Conservation (phyloP, 352 stramenopile genomes). For the Pythium coloratum region DNA sequence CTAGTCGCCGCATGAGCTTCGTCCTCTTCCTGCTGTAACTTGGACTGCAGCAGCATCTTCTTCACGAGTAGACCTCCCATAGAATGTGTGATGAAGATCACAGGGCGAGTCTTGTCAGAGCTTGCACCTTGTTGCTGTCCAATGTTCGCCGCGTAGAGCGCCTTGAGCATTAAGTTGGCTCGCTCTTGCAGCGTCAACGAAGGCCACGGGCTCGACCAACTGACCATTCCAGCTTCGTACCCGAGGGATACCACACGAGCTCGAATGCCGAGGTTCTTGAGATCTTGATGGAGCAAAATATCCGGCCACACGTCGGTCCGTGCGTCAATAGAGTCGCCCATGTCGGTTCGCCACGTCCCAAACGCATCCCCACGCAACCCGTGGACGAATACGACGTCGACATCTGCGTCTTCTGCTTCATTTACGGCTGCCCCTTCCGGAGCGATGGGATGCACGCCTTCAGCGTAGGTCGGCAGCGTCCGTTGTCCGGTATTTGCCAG, state of each 20-base stretch:
- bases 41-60: slow-evolving; percentile 61
- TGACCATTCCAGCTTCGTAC: slow-evolving; percentile 84
- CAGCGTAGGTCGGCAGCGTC: slow-evolving; percentile 57
- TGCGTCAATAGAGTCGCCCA: slow-evolving; percentile 53
- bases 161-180: slow-evolving; percentile 66
- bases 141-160: slow-evolving; percentile 68
- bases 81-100: slow-evolving; percentile 87
- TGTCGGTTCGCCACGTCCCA: slow-evolving; percentile 80
- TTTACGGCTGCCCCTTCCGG: slow-evolving; percentile 11
- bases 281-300: slow-evolving; percentile 56
- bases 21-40: not conserved
- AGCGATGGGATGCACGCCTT: slow-evolving; percentile 81
- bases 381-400: slow-evolving; percentile 87
- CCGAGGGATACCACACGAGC: slow-evolving; percentile 72
- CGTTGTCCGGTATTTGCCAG: slow-evolving; percentile 34
- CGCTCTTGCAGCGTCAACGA: slow-evolving; percentile 77
- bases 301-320: slow-evolving; percentile 78
- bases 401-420: slow-evolving; percentile 11
- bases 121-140: slow-evolving; percentile 25
- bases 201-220: slow-evolving; percentile 85
- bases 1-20: not conserved
- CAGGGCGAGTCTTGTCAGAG: slow-evolving; percentile 30
- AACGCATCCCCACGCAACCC: slow-evolving; percentile 80
- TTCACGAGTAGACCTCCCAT: slow-evolving; percentile 88
- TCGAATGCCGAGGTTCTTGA: slow-evolving; percentile 41